Evolutionary conservation across 2,329 filamentous ascomycete species (phyloP).

Genomic region (Arthroderma sp.): DNA sequence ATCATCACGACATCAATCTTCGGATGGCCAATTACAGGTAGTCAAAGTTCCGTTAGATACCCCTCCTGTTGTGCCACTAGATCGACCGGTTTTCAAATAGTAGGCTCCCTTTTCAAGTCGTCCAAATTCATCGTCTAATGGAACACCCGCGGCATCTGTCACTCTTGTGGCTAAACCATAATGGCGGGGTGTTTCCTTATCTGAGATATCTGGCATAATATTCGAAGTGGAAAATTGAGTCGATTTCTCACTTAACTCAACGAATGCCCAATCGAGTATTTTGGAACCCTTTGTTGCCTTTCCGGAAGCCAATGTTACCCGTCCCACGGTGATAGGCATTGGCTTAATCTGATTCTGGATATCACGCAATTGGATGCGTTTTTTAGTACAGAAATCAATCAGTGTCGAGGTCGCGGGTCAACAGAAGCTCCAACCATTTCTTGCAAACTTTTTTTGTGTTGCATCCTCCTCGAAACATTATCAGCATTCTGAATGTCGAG

Average conservation of each 20-base stretch:
- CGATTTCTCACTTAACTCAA: background rate
- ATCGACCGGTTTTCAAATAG: background rate
- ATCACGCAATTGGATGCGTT: too few relatives aligned
- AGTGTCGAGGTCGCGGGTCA: too few relatives aligned
- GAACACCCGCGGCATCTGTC: background rate
- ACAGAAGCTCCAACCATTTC: too few relatives aligned
- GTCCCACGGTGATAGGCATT: background rate
- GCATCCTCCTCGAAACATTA: too few relatives aligned
- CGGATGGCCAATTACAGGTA: background rate
- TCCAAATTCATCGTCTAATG: background rate
- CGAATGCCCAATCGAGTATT: background rate
- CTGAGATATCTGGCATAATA: background rate
- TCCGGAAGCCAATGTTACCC: background rate
- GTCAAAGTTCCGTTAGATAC: background rate
- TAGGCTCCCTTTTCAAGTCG: background rate
- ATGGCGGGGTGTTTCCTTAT: background rate
- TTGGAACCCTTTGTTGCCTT: background rate
- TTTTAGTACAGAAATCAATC: too few relatives aligned
- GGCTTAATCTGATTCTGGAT: background rate
- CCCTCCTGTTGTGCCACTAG: background rate
- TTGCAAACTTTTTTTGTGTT: too few relatives aligned
- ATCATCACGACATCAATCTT: too few relatives aligned
- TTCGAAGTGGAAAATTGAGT: background rate
- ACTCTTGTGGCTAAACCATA: background rate
- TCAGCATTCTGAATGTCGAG: too few relatives aligned